Percentiles rank a stretch among this genome's conserved stretches.
Evolutionary conservation across 345 rosid species (phyloP).

Genomic region (Anastatica hierochuntica): DNA sequence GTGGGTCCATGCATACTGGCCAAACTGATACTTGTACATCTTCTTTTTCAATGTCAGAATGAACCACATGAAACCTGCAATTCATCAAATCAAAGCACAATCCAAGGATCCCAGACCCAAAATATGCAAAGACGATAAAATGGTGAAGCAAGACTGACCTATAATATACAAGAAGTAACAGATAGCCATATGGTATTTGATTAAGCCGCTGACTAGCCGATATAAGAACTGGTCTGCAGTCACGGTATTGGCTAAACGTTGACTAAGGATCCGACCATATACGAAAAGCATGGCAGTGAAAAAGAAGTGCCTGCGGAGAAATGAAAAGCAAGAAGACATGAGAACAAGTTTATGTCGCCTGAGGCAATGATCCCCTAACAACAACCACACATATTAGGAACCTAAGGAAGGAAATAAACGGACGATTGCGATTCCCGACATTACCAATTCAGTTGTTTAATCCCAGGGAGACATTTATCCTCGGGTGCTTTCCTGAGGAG

Average conservation of each 20-base stretch:
- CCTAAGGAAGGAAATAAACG: neutral
- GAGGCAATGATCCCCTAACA: neutral
- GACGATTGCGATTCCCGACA: neutral
- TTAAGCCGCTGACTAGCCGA: constrained; percentile 62
- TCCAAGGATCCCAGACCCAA: neutral
- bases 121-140: neutral
- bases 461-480: constrained; percentile 74
- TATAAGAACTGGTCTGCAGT: constrained; percentile 71
- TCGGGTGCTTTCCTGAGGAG: constrained; percentile 77
- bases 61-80: constrained; percentile 95
- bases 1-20: constrained; percentile 98
- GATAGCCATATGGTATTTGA: constrained; percentile 88
- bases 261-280: constrained; percentile 91
- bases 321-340: neutral
- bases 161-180: constrained; percentile 84
- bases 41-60: constrained; percentile 89
- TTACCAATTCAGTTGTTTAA: constrained; percentile 84
- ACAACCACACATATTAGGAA: no score
- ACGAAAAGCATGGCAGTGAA: constrained; percentile 95
- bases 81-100: neutral
- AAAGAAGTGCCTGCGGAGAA: constrained; percentile 75
- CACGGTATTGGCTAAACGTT: constrained; percentile 80
- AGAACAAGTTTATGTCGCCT: neutral
- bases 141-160: constrained; percentile 41
- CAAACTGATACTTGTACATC: constrained; percentile 99